phyloP scores from a whole-genome alignment of 345 rosid genomes.

The Gossypium turneri region DNA sequence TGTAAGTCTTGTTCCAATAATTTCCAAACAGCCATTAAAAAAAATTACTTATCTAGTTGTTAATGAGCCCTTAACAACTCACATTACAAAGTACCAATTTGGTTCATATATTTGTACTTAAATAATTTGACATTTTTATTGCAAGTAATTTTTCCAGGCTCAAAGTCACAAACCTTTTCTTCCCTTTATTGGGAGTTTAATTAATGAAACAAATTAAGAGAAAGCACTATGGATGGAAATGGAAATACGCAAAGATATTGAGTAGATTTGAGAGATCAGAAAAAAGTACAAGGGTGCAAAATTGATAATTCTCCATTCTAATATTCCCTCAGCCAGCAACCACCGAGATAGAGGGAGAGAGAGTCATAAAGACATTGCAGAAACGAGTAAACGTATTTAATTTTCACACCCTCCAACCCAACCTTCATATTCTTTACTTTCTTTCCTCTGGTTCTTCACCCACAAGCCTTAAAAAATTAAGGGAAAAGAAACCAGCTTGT shows the following conservation, averaged over 20 bases:
- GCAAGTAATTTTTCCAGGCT: background rate
- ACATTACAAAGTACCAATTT: background rate
- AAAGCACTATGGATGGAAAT: background rate
- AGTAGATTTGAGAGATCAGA: background rate
- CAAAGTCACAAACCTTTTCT: background rate
- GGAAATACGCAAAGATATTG: background rate
- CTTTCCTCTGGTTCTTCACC: constrained; percentile 21
- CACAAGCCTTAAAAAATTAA: constrained; percentile 23
- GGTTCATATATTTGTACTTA: background rate
- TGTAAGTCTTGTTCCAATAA: background rate
- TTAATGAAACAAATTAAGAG: too few species aligned
- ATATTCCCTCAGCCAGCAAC: constrained; percentile 48
- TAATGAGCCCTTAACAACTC: too few species aligned
- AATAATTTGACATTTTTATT: background rate
- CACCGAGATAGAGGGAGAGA: constrained; percentile 29
- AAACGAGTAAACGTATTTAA: constrained; percentile 41
- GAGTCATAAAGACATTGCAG: constrained; percentile 28
- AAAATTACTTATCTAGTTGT: too few species aligned
- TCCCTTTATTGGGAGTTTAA: too few species aligned
- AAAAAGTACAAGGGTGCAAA: constrained; percentile 14
- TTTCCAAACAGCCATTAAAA: background rate
- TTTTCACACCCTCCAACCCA: constrained; percentile 45
- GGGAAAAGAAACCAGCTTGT: background rate
- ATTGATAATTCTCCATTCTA: constrained; percentile 29
- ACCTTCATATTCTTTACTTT: constrained; percentile 25